Conservation (phyloP, 1,284 basidiomycete species). For the Sanghuangporus weigelae region DNA sequence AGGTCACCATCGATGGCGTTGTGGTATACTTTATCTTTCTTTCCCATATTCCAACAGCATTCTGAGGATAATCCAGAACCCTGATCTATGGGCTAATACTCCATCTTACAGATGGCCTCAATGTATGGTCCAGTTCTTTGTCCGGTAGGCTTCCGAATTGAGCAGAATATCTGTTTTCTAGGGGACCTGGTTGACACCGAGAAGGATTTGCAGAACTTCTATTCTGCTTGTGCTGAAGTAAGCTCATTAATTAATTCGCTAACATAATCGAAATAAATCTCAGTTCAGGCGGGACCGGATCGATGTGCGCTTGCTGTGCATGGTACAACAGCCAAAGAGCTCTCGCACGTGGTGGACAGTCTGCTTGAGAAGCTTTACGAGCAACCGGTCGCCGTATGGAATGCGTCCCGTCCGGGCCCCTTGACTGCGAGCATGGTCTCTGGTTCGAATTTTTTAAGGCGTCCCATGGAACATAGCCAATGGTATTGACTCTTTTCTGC, state of each 20-base stretch:
- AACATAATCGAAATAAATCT: background rate
- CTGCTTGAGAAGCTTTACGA: conserved; percentile 21
- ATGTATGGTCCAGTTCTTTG: conserved; percentile 12
- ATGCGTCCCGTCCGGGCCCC: conserved; percentile 21
- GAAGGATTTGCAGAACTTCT: conserved; percentile 22
- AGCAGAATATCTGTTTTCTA: background rate
- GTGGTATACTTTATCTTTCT: conserved; percentile 19
- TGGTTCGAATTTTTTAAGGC: conserved; percentile 11
- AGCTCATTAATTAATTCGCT: background rate
- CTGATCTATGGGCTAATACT: conserved; percentile 22
- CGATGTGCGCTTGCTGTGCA: conserved; percentile 23
- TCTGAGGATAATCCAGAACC: conserved; percentile 11
- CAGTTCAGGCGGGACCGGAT: conserved; percentile 22
- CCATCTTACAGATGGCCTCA: conserved; percentile 20
- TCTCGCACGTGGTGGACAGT: conserved; percentile 19
- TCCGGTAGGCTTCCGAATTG: background rate
- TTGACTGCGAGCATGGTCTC: conserved; percentile 22
- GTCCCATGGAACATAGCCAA: background rate
- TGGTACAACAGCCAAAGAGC: conserved; percentile 17
- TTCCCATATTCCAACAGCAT: background rate
- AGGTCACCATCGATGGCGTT: conserved; percentile 24
- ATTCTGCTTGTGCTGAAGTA: conserved; percentile 21
- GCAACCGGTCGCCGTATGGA: conserved; percentile 21
- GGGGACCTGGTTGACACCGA: conserved; percentile 24
- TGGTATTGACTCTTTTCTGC: background rate